phyloP scores from a whole-genome alignment of 2,329 filamentous ascomycete species.

The Paecilomyces niveus region DNA sequence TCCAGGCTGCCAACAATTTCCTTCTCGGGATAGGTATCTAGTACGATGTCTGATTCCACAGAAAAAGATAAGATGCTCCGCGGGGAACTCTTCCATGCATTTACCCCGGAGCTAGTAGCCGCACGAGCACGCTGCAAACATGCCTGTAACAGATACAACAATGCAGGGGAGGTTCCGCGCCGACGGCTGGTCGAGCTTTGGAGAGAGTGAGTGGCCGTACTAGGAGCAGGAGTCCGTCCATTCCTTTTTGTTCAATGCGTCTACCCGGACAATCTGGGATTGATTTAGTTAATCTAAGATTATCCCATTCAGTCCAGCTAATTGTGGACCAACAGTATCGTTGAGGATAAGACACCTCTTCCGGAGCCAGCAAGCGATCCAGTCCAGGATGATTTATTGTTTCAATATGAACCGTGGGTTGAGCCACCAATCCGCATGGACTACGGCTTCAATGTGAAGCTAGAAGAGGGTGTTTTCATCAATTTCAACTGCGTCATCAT shows the following conservation, averaged over 20 bases:
- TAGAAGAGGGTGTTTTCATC: slow-evolving; percentile 67
- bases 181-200: slow-evolving; percentile 60
- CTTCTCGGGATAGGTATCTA: neutral
- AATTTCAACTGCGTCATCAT: slow-evolving; percentile 70
- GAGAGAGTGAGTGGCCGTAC: slow-evolving; percentile 54
- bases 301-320: neutral
- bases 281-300: neutral
- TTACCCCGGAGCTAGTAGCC: slow-evolving; percentile 59
- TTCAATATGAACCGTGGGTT: slow-evolving; percentile 62
- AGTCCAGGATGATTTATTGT: slow-evolving; percentile 58
- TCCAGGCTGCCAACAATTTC: neutral
- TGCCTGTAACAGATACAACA: slow-evolving; percentile 60
- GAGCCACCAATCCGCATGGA: slow-evolving; percentile 65
- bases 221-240: neutral
- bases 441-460: slow-evolving; percentile 67
- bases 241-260: neutral
- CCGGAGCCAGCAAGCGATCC: slow-evolving; percentile 51
- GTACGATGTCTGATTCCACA: slow-evolving; percentile 12
- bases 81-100: slow-evolving; percentile 68
- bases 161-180: slow-evolving; percentile 52
- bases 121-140: slow-evolving; percentile 56
- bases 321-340: slow-evolving; percentile 43
- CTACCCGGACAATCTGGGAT: neutral
- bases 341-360: slow-evolving; percentile 55
- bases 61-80: slow-evolving; percentile 48